Evolutionary conservation across 768 basidiomycete genomes (phyloP).

Genomic region (Gloeophyllum trabeum): DNA sequence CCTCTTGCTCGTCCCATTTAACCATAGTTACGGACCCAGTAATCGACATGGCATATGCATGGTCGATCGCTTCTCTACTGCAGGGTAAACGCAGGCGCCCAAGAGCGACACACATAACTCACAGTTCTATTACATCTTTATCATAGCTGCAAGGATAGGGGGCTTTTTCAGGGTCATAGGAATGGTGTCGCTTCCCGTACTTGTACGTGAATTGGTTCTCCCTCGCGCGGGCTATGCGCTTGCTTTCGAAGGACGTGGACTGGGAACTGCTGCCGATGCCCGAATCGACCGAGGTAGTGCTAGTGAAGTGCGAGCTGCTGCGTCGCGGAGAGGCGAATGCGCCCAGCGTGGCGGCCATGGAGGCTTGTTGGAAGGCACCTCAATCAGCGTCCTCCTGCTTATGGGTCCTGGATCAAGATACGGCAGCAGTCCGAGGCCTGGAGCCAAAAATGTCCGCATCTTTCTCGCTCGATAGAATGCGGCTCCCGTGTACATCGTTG

Average conservation of each 20-base stretch:
- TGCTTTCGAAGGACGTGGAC: slow-evolving; percentile 18
- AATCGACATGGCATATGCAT: slow-evolving; percentile 34
- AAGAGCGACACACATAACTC: slow-evolving; percentile 17
- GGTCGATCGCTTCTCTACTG: slow-evolving; percentile 43
- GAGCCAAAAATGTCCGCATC: not conserved
- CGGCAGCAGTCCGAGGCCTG: not conserved
- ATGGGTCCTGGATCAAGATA: not conserved
- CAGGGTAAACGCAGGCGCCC: too few relatives aligned
- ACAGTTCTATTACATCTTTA: slow-evolving; percentile 58
- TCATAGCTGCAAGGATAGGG: slow-evolving; percentile 74
- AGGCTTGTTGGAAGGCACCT: not conserved
- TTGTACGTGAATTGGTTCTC: slow-evolving; percentile 50
- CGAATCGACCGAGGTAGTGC: not conserved
- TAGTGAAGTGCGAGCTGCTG: not conserved
- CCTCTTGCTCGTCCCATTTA: slow-evolving; percentile 37
- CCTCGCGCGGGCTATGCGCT: slow-evolving; percentile 21
- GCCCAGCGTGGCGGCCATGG: not conserved
- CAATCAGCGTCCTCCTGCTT: too few relatives aligned
- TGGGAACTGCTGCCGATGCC: slow-evolving; percentile 4
- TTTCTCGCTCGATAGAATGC: too few relatives aligned
- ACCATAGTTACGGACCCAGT: slow-evolving; percentile 48
- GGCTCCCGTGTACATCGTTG: too few relatives aligned
- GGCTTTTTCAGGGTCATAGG: slow-evolving; percentile 63
- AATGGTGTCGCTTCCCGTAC: slow-evolving; percentile 54
- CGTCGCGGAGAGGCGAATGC: slow-evolving; percentile 14